Base-by-base conservation (phyloP, 768 basidiomycete species). In the Postia placenta region DNA sequence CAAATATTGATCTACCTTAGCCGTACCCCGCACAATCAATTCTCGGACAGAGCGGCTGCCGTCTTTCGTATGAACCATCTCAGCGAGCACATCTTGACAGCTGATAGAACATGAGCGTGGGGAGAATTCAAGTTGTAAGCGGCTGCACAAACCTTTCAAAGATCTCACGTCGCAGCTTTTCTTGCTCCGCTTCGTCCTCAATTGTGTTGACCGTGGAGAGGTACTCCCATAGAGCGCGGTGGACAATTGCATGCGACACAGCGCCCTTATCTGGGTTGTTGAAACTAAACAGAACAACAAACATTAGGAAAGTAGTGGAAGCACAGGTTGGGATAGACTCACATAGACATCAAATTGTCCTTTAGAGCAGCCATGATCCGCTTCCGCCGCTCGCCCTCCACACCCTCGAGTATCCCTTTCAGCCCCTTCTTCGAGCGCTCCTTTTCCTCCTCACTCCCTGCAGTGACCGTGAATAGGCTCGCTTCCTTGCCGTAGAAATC, bases 401-500 rank as follows among this genome's bases (percentile, higher is more conserved):
- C 71, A 0, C 76, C 79, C 26, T 83, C 81, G 37, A 95, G 64
- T 2, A 90, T 68, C 1, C 83, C 87, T 14, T 70, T 69, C 40
- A 95, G 66, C 0, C 88, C 87, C 52, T 76, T 80, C 63, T 77
- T 83, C 4, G 79, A 76, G 12, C 69, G 68, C 53, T 80, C 85
- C 62, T 81, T 83, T 41, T 85, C 81, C 43, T 76, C 76, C 0
- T 73, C 75, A 39, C 76, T 82, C 12, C 80, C 81, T 17, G 61
- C 69, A 0, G 72, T 77, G 5, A 75, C 53, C 15, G 50, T 44
- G 65, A 95, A 92, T 25, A 97, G 67, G 2, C 75, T 71, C 0
- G 83, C 84, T 64, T 97, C 93, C 63, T 87, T 89, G 12, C 93
- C 93, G 56, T 92, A 97, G 54, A 96, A 92, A 52, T 92, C 90